phyloP scores from a whole-genome alignment of 768 basidiomycete genomes.

The Rhizopogon vulgaris region DNA sequence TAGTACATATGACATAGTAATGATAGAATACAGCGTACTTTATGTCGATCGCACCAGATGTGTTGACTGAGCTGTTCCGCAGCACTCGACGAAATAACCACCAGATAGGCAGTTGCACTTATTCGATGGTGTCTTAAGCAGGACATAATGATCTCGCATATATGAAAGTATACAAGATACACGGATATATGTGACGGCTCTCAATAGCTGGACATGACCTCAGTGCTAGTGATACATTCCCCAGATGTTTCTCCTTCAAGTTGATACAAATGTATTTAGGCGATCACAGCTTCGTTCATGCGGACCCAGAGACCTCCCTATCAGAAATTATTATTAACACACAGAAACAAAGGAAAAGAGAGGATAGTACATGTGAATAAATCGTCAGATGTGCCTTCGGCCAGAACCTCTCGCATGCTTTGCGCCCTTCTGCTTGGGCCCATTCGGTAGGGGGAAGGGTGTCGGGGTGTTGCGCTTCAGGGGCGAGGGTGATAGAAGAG shows the following conservation, averaged over 20 bases:
- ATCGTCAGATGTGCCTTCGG: constrained; percentile 53
- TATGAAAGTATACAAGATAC: too few relatives aligned
- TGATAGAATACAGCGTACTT: too few relatives aligned
- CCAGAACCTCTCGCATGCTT: constrained; percentile 43
- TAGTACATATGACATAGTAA: too few relatives aligned
- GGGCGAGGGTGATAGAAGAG: constrained; percentile 39
- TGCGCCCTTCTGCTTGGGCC: constrained; percentile 38
- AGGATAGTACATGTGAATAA: constrained; percentile 36
- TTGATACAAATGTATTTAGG: background rate
- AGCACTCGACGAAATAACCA: too few relatives aligned
- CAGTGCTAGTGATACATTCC: background rate
- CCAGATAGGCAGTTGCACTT: too few relatives aligned
- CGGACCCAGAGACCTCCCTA: constrained; percentile 54
- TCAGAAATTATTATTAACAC: background rate
- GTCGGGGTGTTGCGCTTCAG: constrained; percentile 39
- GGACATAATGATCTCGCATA: too few relatives aligned
- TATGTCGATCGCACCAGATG: too few relatives aligned
- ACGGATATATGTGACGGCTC: background rate
- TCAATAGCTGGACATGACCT: background rate
- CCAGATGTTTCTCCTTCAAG: background rate
- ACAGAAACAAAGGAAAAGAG: background rate
- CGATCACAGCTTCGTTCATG: constrained; percentile 19
- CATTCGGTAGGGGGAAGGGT: constrained; percentile 42
- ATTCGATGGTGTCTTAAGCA: too few relatives aligned
- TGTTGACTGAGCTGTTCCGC: too few relatives aligned